phyloP scores from a whole-genome alignment of 306 rosid species.

The Amphicarpaea edgeworthii region DNA sequence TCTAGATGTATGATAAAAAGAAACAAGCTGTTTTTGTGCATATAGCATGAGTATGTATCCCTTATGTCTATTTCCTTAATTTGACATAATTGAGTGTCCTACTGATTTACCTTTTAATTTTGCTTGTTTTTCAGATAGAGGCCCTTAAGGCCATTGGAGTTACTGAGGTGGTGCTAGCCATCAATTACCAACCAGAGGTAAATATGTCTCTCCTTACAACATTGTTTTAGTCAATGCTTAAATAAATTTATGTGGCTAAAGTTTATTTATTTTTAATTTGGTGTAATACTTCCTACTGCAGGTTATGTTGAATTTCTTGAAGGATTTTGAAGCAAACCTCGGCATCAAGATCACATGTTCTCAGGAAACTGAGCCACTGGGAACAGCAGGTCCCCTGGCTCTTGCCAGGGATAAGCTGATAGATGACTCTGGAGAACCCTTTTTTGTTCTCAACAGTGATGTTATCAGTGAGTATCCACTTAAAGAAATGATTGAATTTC shows the following conservation, averaged over 20 bases:
- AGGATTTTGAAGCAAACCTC: slow-evolving; percentile 89
- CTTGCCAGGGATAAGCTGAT: slow-evolving; percentile 97
- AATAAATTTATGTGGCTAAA: slow-evolving; percentile 27
- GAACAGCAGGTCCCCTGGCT: slow-evolving; percentile 99
- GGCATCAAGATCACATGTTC: slow-evolving; percentile 98
- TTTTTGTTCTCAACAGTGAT: slow-evolving; percentile 98
- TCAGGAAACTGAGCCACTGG: slow-evolving; percentile 98
- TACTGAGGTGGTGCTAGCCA: slow-evolving; percentile 93
- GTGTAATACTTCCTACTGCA: slow-evolving; percentile 46
- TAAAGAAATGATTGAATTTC: slow-evolving; percentile 88
- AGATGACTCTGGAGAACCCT: slow-evolving; percentile 87
- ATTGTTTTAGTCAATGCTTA: slow-evolving; percentile 38
- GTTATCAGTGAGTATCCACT: slow-evolving; percentile 98
- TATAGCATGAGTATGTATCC: not conserved
- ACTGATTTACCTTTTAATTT: slow-evolving; percentile 39
- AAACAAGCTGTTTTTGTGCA: slow-evolving; percentile 24
- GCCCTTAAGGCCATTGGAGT: slow-evolving; percentile 97
- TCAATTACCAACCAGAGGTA: slow-evolving; percentile 99
- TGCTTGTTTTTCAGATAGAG: slow-evolving; percentile 73
- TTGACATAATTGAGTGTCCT: slow-evolving; percentile 7
- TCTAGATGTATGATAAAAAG: slow-evolving; percentile 6
- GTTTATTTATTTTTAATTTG: slow-evolving; percentile 34
- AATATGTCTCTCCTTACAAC: slow-evolving; percentile 20
- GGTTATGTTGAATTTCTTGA: slow-evolving; percentile 98
- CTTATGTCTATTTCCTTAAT: not conserved